Percentiles rank a stretch among this genome's conserved stretches.
Conservation (phyloP, 768 basidiomycete genomes). For the Hebeloma cylindrosporum region DNA sequence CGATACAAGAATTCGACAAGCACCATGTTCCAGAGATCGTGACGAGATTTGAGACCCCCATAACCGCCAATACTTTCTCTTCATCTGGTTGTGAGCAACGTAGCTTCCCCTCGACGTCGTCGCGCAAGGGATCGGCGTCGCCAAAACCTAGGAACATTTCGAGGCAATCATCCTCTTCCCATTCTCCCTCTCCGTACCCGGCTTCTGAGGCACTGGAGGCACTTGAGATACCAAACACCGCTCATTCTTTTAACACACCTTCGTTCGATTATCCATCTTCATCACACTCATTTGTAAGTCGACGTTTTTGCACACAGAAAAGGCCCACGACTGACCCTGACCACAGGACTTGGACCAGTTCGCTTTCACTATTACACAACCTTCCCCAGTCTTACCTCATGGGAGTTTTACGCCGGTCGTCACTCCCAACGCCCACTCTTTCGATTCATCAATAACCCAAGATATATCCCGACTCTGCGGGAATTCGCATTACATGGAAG, state of each 20-base stretch:
- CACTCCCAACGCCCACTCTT: constrained; percentile 19
- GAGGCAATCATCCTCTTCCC: constrained; percentile 8
- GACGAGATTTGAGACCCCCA: constrained; percentile 71
- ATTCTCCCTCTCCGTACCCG: background rate
- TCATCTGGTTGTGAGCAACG: constrained; percentile 18
- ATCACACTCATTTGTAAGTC: constrained; percentile 48
- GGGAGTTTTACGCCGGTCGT: constrained; percentile 20
- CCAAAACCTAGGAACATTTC: background rate
- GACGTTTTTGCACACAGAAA: background rate
- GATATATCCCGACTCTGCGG: constrained; percentile 30
- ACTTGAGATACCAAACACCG: background rate
- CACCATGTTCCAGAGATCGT: constrained; percentile 57
- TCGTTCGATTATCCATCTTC: constrained; percentile 34
- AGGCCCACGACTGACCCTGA: constrained; percentile 1
- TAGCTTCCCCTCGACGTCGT: constrained; percentile 11
- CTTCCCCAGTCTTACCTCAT: constrained; percentile 20
- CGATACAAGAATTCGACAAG: constrained; percentile 55
- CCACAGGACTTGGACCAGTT: constrained; percentile 40
- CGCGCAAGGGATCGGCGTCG: background rate
- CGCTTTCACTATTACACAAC: constrained; percentile 35
- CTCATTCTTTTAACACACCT: constrained; percentile 25
- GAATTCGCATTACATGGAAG: constrained; percentile 37
- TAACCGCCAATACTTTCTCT: constrained; percentile 53
- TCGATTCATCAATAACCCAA: constrained; percentile 7
- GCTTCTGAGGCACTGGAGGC: constrained; percentile 4